phyloP scores from a whole-genome alignment of 1,284 basidiomycete species.

The Chondrostereum purpureum region DNA sequence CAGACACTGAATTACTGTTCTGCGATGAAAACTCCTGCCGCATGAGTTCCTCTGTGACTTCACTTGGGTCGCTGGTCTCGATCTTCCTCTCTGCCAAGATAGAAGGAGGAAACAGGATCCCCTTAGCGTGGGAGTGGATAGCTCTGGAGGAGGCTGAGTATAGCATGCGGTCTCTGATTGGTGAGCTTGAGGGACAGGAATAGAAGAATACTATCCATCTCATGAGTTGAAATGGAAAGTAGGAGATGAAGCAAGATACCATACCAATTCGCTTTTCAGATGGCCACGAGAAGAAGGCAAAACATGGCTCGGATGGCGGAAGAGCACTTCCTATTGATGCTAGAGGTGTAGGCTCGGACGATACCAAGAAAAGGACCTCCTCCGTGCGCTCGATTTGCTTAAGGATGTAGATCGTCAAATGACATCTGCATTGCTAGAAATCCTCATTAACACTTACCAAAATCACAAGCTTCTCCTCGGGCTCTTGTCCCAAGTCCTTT shows the following conservation, averaged over 20 bases:
- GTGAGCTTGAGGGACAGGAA: conserved; percentile 74
- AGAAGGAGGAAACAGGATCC: conserved; percentile 39
- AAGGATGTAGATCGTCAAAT: background rate
- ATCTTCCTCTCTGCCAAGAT: conserved; percentile 54
- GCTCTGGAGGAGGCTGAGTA: conserved; percentile 68
- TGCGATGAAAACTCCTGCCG: conserved; percentile 45
- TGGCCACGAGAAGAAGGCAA: conserved; percentile 72
- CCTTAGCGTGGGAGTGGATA: conserved; percentile 52
- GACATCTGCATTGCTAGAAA: too few relatives aligned
- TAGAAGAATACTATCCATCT: conserved; percentile 71
- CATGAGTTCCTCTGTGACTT: conserved; percentile 62
- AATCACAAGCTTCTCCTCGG: conserved; percentile 50
- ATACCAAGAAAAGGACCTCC: conserved; percentile 47
- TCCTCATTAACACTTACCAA: conserved; percentile 42
- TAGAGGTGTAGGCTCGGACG: conserved; percentile 30
- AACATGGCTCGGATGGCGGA: conserved; percentile 54
- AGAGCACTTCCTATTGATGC: conserved; percentile 41
- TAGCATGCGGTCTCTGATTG: conserved; percentile 80
- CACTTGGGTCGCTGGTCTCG: conserved; percentile 76
- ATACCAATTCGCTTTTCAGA: conserved; percentile 19
- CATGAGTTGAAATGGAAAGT: background rate
- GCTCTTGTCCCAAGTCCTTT: conserved; percentile 42
- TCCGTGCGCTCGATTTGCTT: conserved; percentile 57
- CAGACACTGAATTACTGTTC: conserved; percentile 5
- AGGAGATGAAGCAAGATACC: background rate